Evolutionary conservation across 2,329 filamentous ascomycete genomes (phyloP).

Genomic region (Cryphonectria carpinicola): DNA sequence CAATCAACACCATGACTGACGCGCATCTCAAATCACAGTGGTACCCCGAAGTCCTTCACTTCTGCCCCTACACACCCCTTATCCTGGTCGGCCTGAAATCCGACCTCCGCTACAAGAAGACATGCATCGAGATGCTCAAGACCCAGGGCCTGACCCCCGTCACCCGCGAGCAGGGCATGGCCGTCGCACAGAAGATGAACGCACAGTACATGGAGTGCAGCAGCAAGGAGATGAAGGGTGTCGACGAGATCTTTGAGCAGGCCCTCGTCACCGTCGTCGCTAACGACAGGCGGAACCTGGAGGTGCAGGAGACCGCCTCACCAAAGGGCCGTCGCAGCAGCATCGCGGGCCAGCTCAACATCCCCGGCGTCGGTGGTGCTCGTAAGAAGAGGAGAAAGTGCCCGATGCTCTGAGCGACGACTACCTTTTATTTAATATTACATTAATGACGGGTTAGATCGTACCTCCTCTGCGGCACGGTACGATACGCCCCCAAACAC

Average conservation of each 20-base stretch:
- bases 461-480: not conserved
- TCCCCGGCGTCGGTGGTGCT: slow-evolving; percentile 47
- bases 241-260: slow-evolving; percentile 93
- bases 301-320: slow-evolving; percentile 47
- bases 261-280: slow-evolving; percentile 90
- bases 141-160: slow-evolving; percentile 96
- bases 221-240: slow-evolving; percentile 94
- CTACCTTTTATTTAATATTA: not conserved
- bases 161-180: slow-evolving; percentile 84
- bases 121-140: slow-evolving; percentile 98
- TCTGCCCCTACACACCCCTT: slow-evolving; percentile 95
- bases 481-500: not conserved
- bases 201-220: slow-evolving; percentile 98
- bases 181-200: slow-evolving; percentile 90
- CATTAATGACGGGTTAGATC: slow-evolving; percentile 5
- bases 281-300: slow-evolving; percentile 70
- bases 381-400: slow-evolving; percentile 83
- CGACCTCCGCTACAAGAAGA: slow-evolving; percentile 91
- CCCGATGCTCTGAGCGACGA: slow-evolving; percentile 67
- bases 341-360: slow-evolving; percentile 41
- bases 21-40: slow-evolving; percentile 61
- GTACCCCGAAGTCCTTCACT: slow-evolving; percentile 98
- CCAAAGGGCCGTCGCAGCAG: slow-evolving; percentile 36
- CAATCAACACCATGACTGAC: not conserved
- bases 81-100: slow-evolving; percentile 97